Evolutionary conservation across 176 grass and related monocot species (phyloP).

Genomic region (Eragrostis nindensis): DNA sequence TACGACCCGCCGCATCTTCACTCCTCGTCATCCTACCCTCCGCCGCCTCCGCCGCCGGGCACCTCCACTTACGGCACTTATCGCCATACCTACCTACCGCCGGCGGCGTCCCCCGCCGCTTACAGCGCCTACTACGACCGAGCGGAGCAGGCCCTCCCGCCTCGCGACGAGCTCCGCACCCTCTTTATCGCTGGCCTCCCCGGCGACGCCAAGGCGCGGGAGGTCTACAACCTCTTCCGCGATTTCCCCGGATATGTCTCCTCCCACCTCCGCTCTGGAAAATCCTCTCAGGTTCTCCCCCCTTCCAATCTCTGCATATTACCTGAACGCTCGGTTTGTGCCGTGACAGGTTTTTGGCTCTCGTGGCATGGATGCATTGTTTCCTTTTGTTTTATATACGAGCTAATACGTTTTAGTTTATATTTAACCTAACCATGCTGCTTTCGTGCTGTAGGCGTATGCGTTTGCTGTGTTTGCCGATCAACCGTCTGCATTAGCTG

Average conservation of each 20-base stretch:
- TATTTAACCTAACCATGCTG: slow-evolving; percentile 17
- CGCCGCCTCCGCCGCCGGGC: slow-evolving; percentile 50
- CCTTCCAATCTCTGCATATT: neutral
- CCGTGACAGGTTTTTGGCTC: slow-evolving; percentile 27
- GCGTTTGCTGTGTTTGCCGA: slow-evolving; percentile 88
- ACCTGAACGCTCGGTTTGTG: neutral
- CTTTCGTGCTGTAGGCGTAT: slow-evolving; percentile 57
- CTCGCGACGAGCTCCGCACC: slow-evolving; percentile 77
- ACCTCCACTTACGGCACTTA: slow-evolving; percentile 52
- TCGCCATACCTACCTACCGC: slow-evolving; percentile 34
- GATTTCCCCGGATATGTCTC: slow-evolving; percentile 90
- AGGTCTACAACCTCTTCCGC: slow-evolving; percentile 96
- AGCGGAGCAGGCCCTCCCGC: slow-evolving; percentile 34
- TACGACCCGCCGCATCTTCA: slow-evolving; percentile 52
- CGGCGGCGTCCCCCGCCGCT: slow-evolving; percentile 6
- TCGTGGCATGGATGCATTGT: neutral
- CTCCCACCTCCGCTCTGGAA: slow-evolving; percentile 62
- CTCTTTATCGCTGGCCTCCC: slow-evolving; percentile 88
- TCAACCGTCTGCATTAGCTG: slow-evolving; percentile 77
- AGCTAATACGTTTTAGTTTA: too few relatives aligned
- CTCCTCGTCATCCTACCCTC: slow-evolving; percentile 48
- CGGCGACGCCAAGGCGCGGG: slow-evolving; percentile 71
- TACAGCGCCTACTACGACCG: slow-evolving; percentile 54
- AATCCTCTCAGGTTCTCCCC: slow-evolving; percentile 66
- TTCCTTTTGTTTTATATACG: neutral